Evolutionary conservation across 176 grass and related monocot species (phyloP), one percentile per base, ranked within the genome.

Genomic region (Neostapfia colusana): DNA sequence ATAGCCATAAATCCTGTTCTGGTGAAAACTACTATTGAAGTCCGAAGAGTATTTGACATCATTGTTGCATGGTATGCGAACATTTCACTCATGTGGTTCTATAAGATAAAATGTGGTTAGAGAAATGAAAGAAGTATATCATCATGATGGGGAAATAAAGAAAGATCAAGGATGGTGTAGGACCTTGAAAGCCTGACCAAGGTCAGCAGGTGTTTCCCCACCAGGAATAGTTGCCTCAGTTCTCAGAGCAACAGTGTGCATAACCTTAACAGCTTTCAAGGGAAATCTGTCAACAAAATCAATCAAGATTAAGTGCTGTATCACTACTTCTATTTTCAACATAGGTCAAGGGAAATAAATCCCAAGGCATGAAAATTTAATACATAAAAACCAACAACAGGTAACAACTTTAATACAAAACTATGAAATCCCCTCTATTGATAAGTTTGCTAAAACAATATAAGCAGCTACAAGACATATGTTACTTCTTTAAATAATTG

Each of bases 241-340:
- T 77, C 95, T 91, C 61, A 99, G 84, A 40, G 91, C 87, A 68
- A 99, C 95, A 10, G 87, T 85, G 81, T 99, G 95, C 95, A 99
- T 99, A 65, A 99, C 95, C 80, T 99, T 99, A 69, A 99, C 95
- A 85, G 95, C 91, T 99, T 99, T 99, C 77, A 99, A 87, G 25
- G 95, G 95, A 84, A 88, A 95, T 88, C 95, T 99, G 74, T 69
- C 36, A 75, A 7, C 58, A 10, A 73, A 50, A 61, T 46, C 28
- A 69, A 78, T 28, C 5, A 76, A 58, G 70, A 39, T 75, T 57
- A 67, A 5, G 17, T 20, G 15, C 9, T 13, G 4, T 43, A 55
- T 74, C 34, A 68, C 21, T 57, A 20, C 17, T 25, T 0, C 45
- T 35, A 67, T 61, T 36, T 77, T 50, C 60, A 50, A 38, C 2